Evolutionary conservation across 768 basidiomycete species (phyloP), one percentile per base, ranked within the genome.

Genomic region (Leucocoprinus leucothites): DNA sequence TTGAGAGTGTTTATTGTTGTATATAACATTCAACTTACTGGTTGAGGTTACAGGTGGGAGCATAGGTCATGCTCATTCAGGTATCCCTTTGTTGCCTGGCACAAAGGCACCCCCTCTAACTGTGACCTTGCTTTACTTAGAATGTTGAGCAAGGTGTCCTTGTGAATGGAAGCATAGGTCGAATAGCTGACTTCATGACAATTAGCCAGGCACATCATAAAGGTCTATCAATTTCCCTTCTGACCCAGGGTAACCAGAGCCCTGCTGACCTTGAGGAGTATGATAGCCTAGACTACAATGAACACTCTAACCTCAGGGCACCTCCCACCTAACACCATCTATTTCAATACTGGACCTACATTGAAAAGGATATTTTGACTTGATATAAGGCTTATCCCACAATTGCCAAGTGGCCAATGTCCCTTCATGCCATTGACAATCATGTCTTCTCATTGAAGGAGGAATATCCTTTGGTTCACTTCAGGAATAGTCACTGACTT

Each of bases 61-160:
- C 90, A 3, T 92, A 93, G 64, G 92, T 95, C 6, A 90, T 91
- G 87, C 64, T 88, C 3, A 78, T 86, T 58, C 81, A 83, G 71
- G 86, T 81, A 13, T 22, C 14, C 53, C 31, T 24, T 35, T 22
- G 11, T 41, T 18, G 18, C 24, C 14, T 16, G 26, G 1, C 6
- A 38, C 6, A 3, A 24, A 21, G 9, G n/a, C n/a, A n/a, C 36
- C 38, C 54, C 21, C 31, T 34, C 14, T 4, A 38, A 13, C 38
- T 13, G 31, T 13, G 14, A 8, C 9, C 16, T 14, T 35, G 44
- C 24, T 47, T 48, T 21, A 35, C 8, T 19, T 26, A 88, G 85
- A 89, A 88, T 60, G 69, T 87, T 48, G 67, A 78, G 1, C 82
- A 84, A 72, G 84, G 82, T 18, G 56, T 66, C 18, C 70, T 89